These are phyloP conservation scores for Agrocybe pediades DNA, from an alignment of 768 basidiomycete species.

Conservation along the genomic window DNA sequence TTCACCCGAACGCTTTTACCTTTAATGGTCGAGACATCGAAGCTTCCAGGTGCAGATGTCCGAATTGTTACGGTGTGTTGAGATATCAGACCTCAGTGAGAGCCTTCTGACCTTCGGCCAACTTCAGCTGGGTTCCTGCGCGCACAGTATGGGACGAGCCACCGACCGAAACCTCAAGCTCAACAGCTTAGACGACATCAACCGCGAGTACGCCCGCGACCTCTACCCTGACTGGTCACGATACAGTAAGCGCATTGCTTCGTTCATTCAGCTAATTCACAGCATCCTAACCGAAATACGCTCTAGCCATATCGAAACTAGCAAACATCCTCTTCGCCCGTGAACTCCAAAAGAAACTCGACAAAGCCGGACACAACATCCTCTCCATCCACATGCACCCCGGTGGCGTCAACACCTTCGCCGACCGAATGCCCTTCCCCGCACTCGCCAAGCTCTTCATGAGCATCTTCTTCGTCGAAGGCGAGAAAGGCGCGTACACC, in stretches of 20 bases:
- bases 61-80: constrained; percentile 29
- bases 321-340: neutral
- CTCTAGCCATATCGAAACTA: neutral
- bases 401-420: neutral
- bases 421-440: neutral
- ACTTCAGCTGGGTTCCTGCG: constrained; percentile 25
- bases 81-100: neutral
- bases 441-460: constrained; percentile 6
- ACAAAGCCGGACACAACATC: neutral
- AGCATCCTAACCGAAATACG: neutral
- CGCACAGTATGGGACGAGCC: constrained; percentile 22
- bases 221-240: constrained; percentile 26
- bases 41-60: constrained; percentile 29
- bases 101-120: neutral
- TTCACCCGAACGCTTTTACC: constrained; percentile 31
- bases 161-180: constrained; percentile 28
- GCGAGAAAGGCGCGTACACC: constrained; percentile 37
- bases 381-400: neutral
- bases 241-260: constrained; percentile 19
- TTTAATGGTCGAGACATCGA: constrained; percentile 28
- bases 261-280: neutral
- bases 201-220: constrained; percentile 27
- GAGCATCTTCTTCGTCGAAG: constrained; percentile 16
- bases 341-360: neutral
- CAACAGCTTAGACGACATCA: constrained; percentile 31